These are phyloP conservation scores for Fraxinus americana DNA, from an alignment of 257 asterid genomes.

Conservation along the genomic window DNA sequence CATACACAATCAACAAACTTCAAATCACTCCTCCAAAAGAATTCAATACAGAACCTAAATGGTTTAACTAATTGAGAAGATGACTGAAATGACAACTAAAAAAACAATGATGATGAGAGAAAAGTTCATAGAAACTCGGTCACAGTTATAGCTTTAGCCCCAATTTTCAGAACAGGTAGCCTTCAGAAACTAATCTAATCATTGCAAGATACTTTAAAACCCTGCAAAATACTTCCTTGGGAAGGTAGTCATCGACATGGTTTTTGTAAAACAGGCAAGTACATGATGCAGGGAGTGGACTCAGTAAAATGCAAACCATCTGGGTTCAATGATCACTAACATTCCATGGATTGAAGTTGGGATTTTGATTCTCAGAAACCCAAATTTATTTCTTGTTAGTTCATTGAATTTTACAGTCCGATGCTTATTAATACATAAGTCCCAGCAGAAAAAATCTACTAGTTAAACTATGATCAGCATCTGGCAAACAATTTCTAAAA, in stretches of 20 bases:
- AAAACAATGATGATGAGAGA: not conserved
- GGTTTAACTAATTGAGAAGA: not conserved
- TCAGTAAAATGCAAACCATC: not conserved
- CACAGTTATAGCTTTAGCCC: not conserved
- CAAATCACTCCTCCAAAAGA: not conserved
- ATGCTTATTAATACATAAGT: not conserved
- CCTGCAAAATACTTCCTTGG: not conserved
- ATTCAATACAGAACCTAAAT: not conserved
- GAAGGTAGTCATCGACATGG: not conserved
- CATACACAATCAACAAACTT: not conserved
- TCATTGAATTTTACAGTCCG: not conserved
- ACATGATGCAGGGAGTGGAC: not conserved
- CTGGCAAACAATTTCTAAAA: not conserved
- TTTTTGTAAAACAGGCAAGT: not conserved
- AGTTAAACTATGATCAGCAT: not conserved
- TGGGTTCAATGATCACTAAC: not conserved
- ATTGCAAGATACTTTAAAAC: not conserved
- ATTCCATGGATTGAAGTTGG: not conserved
- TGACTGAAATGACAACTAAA: not conserved
- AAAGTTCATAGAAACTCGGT: not conserved
- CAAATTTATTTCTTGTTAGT: not conserved
- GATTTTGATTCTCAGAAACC: not conserved
- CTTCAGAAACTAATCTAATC: not conserved
- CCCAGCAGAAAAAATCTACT: not conserved
- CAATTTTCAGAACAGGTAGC: not conserved